These are phyloP conservation scores for Pseudocercospora eumusae DNA, from an alignment of 2,329 filamentous ascomycete species.

Conservation along the genomic window DNA sequence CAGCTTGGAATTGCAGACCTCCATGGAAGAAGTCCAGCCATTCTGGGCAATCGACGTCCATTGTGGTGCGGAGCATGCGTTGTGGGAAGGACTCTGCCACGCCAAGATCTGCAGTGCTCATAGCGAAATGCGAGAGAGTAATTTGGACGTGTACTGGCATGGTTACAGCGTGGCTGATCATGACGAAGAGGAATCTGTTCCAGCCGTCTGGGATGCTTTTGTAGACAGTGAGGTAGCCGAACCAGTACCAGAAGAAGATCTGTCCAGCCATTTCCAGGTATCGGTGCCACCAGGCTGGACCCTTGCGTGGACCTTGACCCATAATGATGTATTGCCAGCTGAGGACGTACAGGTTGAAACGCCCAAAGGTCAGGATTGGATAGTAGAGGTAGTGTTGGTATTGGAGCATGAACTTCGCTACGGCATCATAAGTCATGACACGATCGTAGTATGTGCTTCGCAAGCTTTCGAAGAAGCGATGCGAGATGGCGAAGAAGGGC, in stretches of 20 bases:
- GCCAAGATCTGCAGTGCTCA: constrained; percentile 67
- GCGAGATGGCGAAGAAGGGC: constrained; percentile 67
- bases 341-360: constrained; percentile 71
- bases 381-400: constrained; percentile 70
- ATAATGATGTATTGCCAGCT: constrained; percentile 66
- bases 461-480: constrained; percentile 65
- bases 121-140: constrained; percentile 71
- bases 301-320: constrained; percentile 57
- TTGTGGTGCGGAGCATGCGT: constrained; percentile 69
- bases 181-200: constrained; percentile 61
- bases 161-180: constrained; percentile 65
- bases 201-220: constrained; percentile 60
- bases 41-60: constrained; percentile 71
- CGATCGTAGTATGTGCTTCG: constrained; percentile 67
- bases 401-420: constrained; percentile 60
- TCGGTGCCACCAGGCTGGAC: constrained; percentile 67
- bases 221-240: constrained; percentile 66
- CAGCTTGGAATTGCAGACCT: constrained; percentile 70
- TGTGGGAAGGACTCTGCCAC: constrained; percentile 67
- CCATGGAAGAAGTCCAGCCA: constrained; percentile 75
- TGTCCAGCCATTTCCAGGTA: constrained; percentile 66
- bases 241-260: constrained; percentile 67
- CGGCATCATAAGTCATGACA: constrained; percentile 63
- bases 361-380: constrained; percentile 63
- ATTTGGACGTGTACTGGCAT: constrained; percentile 72